Evolutionary conservation across 257 asterid species (phyloP), one percentile per base, ranked within the genome.

Genomic region (Paraleonurus japonicus): DNA sequence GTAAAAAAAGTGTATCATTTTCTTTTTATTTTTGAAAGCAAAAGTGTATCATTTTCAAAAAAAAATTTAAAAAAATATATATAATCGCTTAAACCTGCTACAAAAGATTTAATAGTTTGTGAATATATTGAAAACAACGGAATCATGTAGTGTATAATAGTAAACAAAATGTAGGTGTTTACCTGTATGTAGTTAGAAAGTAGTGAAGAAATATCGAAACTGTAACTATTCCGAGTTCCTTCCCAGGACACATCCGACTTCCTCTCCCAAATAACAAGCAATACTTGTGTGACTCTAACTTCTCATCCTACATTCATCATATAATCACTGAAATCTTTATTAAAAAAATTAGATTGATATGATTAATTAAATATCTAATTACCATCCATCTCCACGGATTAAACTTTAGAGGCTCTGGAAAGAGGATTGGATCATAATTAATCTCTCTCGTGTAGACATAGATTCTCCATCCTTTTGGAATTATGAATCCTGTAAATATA

Each of bases 311-410:
- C 67, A 76, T 55, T 65, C 17, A 65, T 55, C 51, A 22, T 47
- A 45, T 13, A 20, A 47, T 15, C 45, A 22, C 1, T 11, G 19
- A 13, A 22, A 3, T 8, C 3, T 9, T 37, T 33, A 30, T 48
- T 22, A n/a, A n/a, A 39, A n/a, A 33, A 54, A 26, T 8, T n/a
- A n/a, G n/a, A n/a, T 12, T 39, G 17, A 61, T 20, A n/a, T 63
- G 9, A 57, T 10, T 59, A 7, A n/a, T n/a, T n/a, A 48, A 61
- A n/a, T n/a, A n/a, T 79, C 88, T 76, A 47, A n/a, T n/a, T n/a
- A 79, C 79, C 79, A 74, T 69, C 98, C 98, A 92, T 87, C 96
- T 90, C 95, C 93, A 83, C 8, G 98, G 98, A 74, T 88, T 84
- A n/a, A 92, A 92, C 67, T 70, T 75, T 0, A 72, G 75, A 27